Base-by-base conservation (phyloP, 2,329 filamentous ascomycete species). In the Stagonosporopsis tanaceti region DNA sequence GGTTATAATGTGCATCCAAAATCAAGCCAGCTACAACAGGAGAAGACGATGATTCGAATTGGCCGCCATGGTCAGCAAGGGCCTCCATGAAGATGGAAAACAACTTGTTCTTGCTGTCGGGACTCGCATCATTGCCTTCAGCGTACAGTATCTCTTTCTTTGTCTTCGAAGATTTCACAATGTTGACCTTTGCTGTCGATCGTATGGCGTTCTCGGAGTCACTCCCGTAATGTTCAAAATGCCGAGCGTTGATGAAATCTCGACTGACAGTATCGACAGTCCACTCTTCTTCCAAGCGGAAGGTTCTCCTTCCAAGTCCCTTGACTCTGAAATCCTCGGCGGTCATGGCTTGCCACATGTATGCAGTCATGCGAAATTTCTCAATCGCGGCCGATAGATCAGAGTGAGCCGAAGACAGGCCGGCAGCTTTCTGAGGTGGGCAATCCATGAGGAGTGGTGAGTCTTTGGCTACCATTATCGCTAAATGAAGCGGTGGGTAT, bases 301-400 rank as follows among this genome's bases (percentile, higher is more conserved):
- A 73, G 1, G 66, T 60, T 11, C 70, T 65, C 37, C 71, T 47
- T 20, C 67, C 71, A 17, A 69, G 60, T 3, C 67, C 67, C 47
- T 70, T 68, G 17, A 51, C 24, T 1, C 66, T 64, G 61, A 73
- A 51, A 37, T 73, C 70, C 54, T 74, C 71, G 1, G 71, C 72
- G n/a, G 69, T 73, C 61, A 71, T 62, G 14, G 71, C 71, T 53
- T 75, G 71, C 71, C 71, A 74, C 71, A 74, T 74, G 57, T 72
- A 73, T 2, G 72, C 71, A 6, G 71, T 67, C 64, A 71, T 73
- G n/a, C 71, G 66, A 12, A 74, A 61, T 62, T 75, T 75, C 7
- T 66, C 64, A 35, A 72, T 64, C 4, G 68, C 71, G 28, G 70
- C 70, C n/a, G 69, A 59, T 6, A 75, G 55, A 40, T 66, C 65